Conservation (phyloP, 2,329 filamentous ascomycete genomes). For the Talaromyces sp. region DNA sequence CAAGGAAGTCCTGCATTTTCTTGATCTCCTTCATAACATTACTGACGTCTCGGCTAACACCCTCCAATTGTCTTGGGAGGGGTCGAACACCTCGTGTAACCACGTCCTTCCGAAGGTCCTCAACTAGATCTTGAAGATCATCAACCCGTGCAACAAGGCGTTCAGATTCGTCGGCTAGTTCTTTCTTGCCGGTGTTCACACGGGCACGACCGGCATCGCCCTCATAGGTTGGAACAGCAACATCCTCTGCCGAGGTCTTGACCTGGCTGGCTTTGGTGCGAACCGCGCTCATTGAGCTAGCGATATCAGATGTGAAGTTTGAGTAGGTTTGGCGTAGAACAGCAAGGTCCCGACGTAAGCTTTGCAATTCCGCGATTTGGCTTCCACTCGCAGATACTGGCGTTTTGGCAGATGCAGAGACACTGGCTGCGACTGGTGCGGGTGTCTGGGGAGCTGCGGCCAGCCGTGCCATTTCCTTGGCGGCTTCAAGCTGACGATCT, state of each 20-base stretch:
- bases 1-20: conserved; percentile 91
- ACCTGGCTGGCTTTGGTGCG: conserved; percentile 79
- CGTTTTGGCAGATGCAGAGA: conserved; percentile 27
- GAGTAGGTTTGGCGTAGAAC: conserved; percentile 92
- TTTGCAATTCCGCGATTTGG: conserved; percentile 78
- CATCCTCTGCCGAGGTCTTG: conserved; percentile 73
- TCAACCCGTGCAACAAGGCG: conserved; percentile 89
- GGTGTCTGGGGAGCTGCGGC: conserved; percentile 52
- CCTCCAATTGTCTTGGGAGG: conserved; percentile 84
- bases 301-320: conserved; percentile 84
- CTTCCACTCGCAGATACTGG: conserved; percentile 51
- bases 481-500: conserved; percentile 84
- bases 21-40: conserved; percentile 81
- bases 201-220: conserved; percentile 82
- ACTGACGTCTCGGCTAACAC: conserved; percentile 84
- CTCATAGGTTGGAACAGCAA: conserved; percentile 70
- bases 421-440: conserved; percentile 24
- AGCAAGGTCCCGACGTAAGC: conserved; percentile 82
- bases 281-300: conserved; percentile 81
- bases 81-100: conserved; percentile 90
- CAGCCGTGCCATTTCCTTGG: conserved; percentile 78
- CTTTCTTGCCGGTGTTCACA: conserved; percentile 83
- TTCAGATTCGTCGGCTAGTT: conserved; percentile 83
- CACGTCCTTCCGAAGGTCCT: conserved; percentile 96
- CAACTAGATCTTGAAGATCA: conserved; percentile 94